A percentile compares a stretch with the other conserved stretches of the same genome.
Evolutionary conservation across 345 rosid genomes (phyloP).

Genomic region (Clausena lansium): DNA sequence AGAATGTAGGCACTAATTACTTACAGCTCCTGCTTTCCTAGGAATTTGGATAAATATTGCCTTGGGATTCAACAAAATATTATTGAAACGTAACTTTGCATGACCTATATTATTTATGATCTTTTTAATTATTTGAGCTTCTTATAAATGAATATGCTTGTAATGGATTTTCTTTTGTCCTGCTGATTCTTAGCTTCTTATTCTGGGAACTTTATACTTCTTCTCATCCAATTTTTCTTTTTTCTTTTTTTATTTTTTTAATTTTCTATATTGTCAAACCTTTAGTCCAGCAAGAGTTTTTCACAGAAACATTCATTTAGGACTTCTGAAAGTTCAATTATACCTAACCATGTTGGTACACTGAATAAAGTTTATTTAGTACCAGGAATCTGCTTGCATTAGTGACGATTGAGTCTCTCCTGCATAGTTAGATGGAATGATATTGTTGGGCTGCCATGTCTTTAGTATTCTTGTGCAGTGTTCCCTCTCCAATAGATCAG

Average conservation of each 20-base stretch:
- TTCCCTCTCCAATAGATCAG: background rate
- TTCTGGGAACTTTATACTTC: background rate
- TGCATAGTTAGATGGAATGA: background rate
- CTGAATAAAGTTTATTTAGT: background rate
- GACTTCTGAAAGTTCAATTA: background rate
- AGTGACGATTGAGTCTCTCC: background rate
- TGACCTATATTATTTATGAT: background rate
- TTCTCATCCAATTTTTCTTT: background rate
- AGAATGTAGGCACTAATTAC: background rate
- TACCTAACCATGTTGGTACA: background rate
- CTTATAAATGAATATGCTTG: background rate
- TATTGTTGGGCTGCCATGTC: background rate
- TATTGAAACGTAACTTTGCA: background rate
- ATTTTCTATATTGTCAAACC: background rate
- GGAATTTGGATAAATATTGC: background rate
- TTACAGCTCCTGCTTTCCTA: background rate
- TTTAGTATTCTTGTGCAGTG: background rate
- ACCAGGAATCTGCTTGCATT: background rate
- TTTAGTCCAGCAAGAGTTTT: background rate
- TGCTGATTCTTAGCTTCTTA: background rate
- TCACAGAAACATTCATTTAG: background rate
- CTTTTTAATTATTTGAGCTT: background rate
- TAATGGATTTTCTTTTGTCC: background rate
- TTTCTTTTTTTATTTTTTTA: background rate
- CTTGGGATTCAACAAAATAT: background rate